These are phyloP conservation scores for Olyra latifolia DNA, from an alignment of 176 grass and related monocot genomes.

Conservation along the genomic window DNA sequence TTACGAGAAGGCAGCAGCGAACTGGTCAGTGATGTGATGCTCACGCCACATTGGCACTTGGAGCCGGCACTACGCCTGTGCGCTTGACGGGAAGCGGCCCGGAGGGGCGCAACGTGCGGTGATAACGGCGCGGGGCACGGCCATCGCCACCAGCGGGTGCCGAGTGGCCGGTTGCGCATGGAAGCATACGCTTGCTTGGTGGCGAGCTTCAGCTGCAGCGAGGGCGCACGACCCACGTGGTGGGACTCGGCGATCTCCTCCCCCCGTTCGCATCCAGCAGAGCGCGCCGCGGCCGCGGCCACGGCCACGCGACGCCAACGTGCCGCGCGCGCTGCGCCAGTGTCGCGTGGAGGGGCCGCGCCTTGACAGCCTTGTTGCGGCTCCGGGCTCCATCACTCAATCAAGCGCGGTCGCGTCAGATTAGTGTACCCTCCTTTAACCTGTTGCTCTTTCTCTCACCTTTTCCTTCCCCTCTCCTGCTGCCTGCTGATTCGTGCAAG, in stretches of 20 bases:
- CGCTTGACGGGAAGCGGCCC: background rate
- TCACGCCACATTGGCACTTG: slow-evolving; percentile 7
- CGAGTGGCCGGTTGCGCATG: slow-evolving; percentile 12
- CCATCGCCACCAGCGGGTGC: background rate
- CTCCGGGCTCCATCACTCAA: slow-evolving; percentile 20
- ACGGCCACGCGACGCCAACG: background rate
- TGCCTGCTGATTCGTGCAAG: background rate
- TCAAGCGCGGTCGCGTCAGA: background rate
- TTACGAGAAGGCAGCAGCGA: background rate
- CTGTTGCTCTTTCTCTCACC: background rate
- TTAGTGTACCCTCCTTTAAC: too few relatives aligned
- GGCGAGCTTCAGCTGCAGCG: background rate
- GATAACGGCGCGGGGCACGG: background rate
- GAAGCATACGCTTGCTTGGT: background rate
- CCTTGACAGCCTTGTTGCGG: slow-evolving; percentile 10
- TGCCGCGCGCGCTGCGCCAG: background rate
- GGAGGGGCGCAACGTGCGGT: slow-evolving; percentile 7
- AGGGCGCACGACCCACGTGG: slow-evolving; percentile 32
- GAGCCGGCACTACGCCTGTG: background rate
- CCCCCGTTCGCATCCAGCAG: background rate
- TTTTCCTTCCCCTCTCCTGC: background rate
- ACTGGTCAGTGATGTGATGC: background rate
- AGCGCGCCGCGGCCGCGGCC: too few relatives aligned
- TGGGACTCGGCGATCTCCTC: slow-evolving; percentile 26
- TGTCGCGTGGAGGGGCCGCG: background rate